Base-by-base conservation (phyloP, 345 rosid species). In the Gossypium ekmanianum region DNA sequence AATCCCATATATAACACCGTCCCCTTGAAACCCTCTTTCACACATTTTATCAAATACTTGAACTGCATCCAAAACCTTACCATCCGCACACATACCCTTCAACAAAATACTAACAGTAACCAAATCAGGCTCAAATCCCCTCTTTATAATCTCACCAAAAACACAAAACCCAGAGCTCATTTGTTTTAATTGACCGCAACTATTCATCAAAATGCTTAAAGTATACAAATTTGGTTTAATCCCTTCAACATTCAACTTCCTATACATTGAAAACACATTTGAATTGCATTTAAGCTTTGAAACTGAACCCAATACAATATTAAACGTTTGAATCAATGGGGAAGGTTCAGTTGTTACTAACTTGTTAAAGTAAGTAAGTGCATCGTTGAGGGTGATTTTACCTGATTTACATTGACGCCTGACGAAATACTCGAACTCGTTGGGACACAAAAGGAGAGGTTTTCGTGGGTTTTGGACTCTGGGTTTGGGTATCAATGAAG, bases 91-190 rank as follows among this genome's bases (percentile, higher is more conserved):
- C 61, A 70, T 29, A 52, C 47, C 73, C 61, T 51, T 70, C 61
- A 70, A 29, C 61, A 70, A 51, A 29, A 70, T 70, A 29, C 61
- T 29, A 70, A 70, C 61, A 1, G 17, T 4, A 52, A 70, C 61
- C 18, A 70, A 27, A 27, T 70, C 73, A 2, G 61, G 61, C 73
- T 70, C 61, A 47, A 70, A 70, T 52, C 73, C 85, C 63, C 75
- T 74, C 75, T 79, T 82, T 26, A 77, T 57, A 71, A 77, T 61
- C 58, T 71, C 72, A 67, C 76, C 85, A 45, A 79, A 74, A 39
- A 79, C 43, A 54, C 73, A 44, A 65, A 77, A 77, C 18, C 77
- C 83, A 65, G 6, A 61, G 58, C 51, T 66, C 18, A 71, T 63
- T 59, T 47, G 41, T 43, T 61, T 56, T 71, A 68, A 44, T 14